Percentiles rank a stretch among this genome's conserved stretches.
Conservation (phyloP, 1,284 basidiomycete genomes). For the Schizophyllum commune region DNA sequence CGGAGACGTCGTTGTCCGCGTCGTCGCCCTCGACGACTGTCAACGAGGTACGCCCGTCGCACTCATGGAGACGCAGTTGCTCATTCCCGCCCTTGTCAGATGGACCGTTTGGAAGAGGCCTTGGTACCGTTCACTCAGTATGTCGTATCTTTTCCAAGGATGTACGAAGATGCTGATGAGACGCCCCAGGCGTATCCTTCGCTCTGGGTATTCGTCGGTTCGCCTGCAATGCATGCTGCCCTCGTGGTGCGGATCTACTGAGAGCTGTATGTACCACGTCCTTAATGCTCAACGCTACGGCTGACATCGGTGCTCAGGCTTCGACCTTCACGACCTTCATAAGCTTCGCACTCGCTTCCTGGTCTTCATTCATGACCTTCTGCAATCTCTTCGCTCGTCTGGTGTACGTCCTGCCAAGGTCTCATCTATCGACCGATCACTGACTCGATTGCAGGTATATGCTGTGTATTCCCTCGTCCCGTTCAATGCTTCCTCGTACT, state of each 20-base stretch:
- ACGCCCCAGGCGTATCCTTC: constrained; percentile 27
- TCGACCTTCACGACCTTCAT: constrained; percentile 61
- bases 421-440: constrained; percentile 1
- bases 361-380: constrained; percentile 56
- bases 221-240: constrained; percentile 58
- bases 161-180: background rate
- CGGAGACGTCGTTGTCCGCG: too few relatives aligned
- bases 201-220: constrained; percentile 31
- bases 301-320: constrained; percentile 26
- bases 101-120: constrained; percentile 43
- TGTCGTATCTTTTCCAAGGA: constrained; percentile 12
- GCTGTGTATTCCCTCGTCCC: constrained; percentile 58
- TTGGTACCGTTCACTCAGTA: constrained; percentile 53
- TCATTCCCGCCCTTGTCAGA: constrained; percentile 23
- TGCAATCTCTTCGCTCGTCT: constrained; percentile 49
- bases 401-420: constrained; percentile 37
- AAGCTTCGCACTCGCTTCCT: constrained; percentile 56
- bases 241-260: constrained; percentile 49
- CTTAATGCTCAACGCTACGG: background rate
- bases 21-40: too few relatives aligned
- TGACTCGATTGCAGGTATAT: constrained; percentile 32
- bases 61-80: too few relatives aligned
- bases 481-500: constrained; percentile 47
- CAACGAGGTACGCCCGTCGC: too few relatives aligned
- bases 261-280: constrained; percentile 39